Conservation (phyloP, 1,284 basidiomycete genomes). For the Cutaneotrichosporon daszewskae region DNA sequence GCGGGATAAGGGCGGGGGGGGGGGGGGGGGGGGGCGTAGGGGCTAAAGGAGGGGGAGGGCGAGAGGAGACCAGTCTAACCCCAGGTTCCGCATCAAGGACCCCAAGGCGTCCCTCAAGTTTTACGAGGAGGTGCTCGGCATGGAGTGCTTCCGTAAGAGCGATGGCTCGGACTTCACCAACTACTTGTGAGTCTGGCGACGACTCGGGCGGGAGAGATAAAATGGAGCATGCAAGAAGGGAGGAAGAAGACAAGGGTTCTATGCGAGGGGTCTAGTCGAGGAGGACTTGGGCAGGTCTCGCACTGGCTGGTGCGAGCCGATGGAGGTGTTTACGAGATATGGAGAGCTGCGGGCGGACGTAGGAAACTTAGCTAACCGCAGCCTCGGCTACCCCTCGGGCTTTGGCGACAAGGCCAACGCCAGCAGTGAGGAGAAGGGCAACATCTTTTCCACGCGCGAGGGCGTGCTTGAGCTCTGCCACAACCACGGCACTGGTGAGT, state of each 20-base stretch:
- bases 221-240: too few relatives aligned
- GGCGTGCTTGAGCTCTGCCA: conserved; percentile 75
- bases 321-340: too few relatives aligned
- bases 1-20: too few relatives aligned
- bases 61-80: too few relatives aligned
- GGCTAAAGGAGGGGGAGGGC: too few relatives aligned
- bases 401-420: conserved; percentile 31
- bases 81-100: conserved; percentile 83
- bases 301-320: too few relatives aligned
- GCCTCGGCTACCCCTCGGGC: conserved; percentile 37
- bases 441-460: conserved; percentile 38
- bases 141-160: conserved; percentile 57
- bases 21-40: too few relatives aligned
- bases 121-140: conserved; percentile 74
- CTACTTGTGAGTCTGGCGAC: conserved; percentile 28
- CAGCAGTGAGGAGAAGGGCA: conserved; percentile 39
- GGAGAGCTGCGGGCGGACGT: too few relatives aligned
- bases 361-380: conserved; percentile 7
- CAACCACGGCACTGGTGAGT: conserved; percentile 73
- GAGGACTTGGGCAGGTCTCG: too few relatives aligned
- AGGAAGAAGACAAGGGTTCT: too few relatives aligned
- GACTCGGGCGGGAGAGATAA: too few relatives aligned
- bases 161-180: conserved; percentile 46
- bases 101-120: conserved; percentile 65
- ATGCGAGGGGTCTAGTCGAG: too few relatives aligned